Percentiles rank a stretch among this genome's conserved stretches.
Conservation (phyloP, 169 alveolate genomes). For the Blepharisma undulans region DNA sequence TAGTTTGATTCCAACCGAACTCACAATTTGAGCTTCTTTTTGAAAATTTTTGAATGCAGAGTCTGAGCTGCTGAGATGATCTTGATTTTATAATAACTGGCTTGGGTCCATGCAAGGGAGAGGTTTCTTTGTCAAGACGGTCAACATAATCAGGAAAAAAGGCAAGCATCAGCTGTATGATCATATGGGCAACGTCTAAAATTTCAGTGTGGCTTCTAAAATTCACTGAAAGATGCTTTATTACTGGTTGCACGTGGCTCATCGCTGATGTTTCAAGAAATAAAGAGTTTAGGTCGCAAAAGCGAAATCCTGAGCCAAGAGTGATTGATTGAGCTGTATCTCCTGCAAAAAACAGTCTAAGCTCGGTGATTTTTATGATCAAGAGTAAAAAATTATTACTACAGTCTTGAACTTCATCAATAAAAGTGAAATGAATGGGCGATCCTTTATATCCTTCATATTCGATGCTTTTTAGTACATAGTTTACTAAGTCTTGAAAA, state of each 20-base stretch:
- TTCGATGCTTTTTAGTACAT: constrained; percentile 36
- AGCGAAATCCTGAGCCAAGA: constrained; percentile 82
- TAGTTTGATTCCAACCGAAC: constrained; percentile 84
- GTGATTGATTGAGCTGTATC: constrained; percentile 89
- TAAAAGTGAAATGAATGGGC: constrained; percentile 58
- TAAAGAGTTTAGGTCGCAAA: constrained; percentile 65
- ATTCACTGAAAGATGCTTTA: constrained; percentile 68
- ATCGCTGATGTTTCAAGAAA: constrained; percentile 45
- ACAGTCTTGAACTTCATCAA: constrained; percentile 77
- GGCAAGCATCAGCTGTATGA: constrained; percentile 63
- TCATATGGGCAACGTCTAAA: constrained; percentile 74
- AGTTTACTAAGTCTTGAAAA: constrained; percentile 70
- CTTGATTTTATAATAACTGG: constrained; percentile 52
- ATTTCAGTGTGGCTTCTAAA: constrained; percentile 80
- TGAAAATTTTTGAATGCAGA: not conserved
- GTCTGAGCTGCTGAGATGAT: not conserved
- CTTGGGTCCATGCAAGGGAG: constrained; percentile 59
- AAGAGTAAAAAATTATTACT: constrained; percentile 44
- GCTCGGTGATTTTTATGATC: constrained; percentile 45
- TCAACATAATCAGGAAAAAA: constrained; percentile 83
- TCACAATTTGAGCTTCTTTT: constrained; percentile 37
- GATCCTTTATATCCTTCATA: not conserved
- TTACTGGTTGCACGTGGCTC: constrained; percentile 37
- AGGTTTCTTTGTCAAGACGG: constrained; percentile 58
- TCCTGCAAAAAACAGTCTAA: constrained; percentile 70